Base-by-base conservation (phyloP, 2,329 filamentous ascomycete species). In the Ophiocordyceps camponoti-rufipedis region DNA sequence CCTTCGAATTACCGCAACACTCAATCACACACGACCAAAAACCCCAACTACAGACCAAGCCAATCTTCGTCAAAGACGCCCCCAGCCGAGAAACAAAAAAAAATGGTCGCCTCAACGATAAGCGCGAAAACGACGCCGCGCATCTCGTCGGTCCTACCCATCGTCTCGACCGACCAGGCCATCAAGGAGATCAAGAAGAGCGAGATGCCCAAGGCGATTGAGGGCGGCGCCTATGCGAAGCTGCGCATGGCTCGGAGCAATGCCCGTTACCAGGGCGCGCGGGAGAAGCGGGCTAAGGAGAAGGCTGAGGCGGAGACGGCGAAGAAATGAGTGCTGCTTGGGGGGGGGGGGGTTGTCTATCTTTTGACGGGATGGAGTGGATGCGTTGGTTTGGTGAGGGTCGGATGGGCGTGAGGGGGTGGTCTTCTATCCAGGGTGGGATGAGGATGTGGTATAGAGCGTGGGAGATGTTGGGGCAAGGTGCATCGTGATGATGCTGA, bases 221-320 rank as follows among this genome's bases (percentile, higher is more conserved):
- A 88, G 72, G 82, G 87, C 69, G 82, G 80, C 67, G 91, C 88
- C 53, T 96, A 84, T 80, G 74, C 74, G 64, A 82, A 78, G 62
- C 80, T 98, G 65, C 85, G 91, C 67, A 73, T 82, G 57, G 80
- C 84, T 56, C 82, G 91, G 70, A 80, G 78, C 66, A 84, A 93
- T 63, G 80, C 83, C 61, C 82, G 88, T 67, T 73, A 83, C 62
- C 68, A 75, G 54, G 91, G 91, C 70, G 75, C 75, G 62, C 80
- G 87, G 66, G 88, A 93, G 77, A 96, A 96, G 87, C 82, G 91
- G 63, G 80, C 75, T 58, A 84, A 82, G 76, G 85, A 85, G 60
- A 89, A 82, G 74, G 82, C 80, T 58, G 85, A 88, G 65, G 85
- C 83, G 63, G 82, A 83, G 65, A 73, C 72, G 62, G 77, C 78